Evolutionary conservation across 768 basidiomycete species (phyloP).

Genomic region (Pholiota microspora): DNA sequence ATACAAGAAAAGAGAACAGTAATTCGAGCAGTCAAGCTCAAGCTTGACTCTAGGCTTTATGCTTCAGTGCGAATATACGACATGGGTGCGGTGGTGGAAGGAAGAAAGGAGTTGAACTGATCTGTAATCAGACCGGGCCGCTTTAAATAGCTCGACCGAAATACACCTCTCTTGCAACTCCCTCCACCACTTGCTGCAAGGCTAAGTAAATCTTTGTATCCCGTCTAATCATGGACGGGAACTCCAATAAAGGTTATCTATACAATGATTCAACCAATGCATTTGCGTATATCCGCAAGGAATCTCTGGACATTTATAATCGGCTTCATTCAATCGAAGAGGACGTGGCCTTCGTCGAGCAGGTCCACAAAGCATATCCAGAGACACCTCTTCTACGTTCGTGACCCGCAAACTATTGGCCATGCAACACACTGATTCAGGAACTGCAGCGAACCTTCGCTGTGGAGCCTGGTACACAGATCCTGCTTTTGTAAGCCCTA

Average conservation of each 20-base stretch:
- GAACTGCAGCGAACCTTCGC: conserved; percentile 76
- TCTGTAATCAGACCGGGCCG: too few relatives aligned
- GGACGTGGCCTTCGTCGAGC: conserved; percentile 69
- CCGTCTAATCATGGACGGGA: background rate
- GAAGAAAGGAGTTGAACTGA: too few relatives aligned
- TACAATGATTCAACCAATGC: conserved; percentile 17
- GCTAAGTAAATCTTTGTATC: too few relatives aligned
- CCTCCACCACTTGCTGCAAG: too few relatives aligned
- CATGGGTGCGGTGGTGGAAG: too few relatives aligned
- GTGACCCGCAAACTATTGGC: conserved; percentile 12
- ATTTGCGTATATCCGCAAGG: conserved; percentile 57
- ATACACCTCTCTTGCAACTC: too few relatives aligned
- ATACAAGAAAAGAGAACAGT: background rate
- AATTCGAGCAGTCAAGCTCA: too few relatives aligned
- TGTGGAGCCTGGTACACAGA: conserved; percentile 95
- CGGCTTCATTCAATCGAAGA: conserved; percentile 83
- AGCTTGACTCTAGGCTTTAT: too few relatives aligned
- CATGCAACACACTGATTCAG: conserved; percentile 1
- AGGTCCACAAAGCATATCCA: conserved; percentile 40
- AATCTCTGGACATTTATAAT: conserved; percentile 79
- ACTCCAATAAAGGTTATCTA: background rate
- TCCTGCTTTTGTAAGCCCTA: conserved; percentile 51
- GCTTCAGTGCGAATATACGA: too few relatives aligned
- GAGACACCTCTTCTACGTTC: conserved; percentile 56
- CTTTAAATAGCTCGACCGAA: too few relatives aligned